A percentile compares a stretch with the other conserved stretches of the same genome.
phyloP scores from a whole-genome alignment of 1,284 basidiomycete genomes.

The Inonotus hispidus region DNA sequence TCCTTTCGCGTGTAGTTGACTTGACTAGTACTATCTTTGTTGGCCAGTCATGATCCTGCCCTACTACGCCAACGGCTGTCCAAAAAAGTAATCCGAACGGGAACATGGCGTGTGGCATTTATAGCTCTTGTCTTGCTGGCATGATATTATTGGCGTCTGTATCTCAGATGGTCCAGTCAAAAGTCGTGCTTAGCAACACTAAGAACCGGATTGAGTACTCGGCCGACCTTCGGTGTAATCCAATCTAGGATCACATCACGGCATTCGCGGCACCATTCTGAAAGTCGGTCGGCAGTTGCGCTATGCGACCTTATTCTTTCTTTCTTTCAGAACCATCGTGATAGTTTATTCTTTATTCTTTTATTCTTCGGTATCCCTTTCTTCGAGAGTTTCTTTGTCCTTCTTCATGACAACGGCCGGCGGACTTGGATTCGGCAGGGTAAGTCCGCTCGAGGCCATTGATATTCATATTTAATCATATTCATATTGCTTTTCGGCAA shows the following conservation, averaged over 20 bases:
- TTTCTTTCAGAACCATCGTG: not conserved
- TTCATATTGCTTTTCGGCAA: no score
- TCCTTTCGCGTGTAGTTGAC: no score
- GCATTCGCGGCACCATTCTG: not conserved
- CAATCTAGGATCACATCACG: not conserved
- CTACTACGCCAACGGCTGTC: not conserved
- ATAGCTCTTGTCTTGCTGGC: not conserved
- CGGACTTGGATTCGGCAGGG: not conserved
- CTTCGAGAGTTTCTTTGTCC: not conserved
- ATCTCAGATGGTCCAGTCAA: not conserved
- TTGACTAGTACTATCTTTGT: no score
- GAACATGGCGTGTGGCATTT: not conserved
- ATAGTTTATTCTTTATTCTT: not conserved
- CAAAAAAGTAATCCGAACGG: not conserved
- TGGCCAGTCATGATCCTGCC: not conserved
- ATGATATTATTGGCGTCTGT: no score
- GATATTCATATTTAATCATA: no score
- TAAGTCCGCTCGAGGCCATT: not conserved
- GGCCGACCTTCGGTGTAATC: not conserved
- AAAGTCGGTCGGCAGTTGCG: not conserved
- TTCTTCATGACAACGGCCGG: not conserved
- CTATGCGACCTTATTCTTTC: not conserved
- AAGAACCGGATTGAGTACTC: not conserved
- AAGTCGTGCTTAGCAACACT: not conserved
- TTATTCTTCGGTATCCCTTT: not conserved